These are phyloP conservation scores for Colletotrichum sp. DNA, from an alignment of 2,329 filamentous ascomycete genomes.

Conservation along the genomic window DNA sequence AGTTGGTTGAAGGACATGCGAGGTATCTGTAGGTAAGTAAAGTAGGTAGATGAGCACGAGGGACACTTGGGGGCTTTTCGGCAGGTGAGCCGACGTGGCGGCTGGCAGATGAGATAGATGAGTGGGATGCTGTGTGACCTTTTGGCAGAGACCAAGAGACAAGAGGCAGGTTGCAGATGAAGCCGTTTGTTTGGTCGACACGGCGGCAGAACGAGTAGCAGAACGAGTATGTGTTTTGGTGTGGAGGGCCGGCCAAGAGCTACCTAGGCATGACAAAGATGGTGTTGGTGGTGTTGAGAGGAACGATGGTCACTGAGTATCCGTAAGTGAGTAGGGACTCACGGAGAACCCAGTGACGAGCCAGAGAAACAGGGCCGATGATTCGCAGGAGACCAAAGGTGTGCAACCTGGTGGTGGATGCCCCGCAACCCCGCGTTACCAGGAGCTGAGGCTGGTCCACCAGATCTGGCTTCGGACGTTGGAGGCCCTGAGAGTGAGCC, in stretches of 20 bases:
- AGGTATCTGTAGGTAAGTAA: neutral
- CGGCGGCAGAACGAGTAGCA: neutral
- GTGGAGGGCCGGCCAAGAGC: neutral
- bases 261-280: neutral
- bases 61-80: neutral
- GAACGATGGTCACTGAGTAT: too few species aligned
- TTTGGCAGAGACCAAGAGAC: neutral
- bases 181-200: neutral
- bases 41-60: neutral
- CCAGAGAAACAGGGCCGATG: conserved; percentile 9
- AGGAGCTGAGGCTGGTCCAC: conserved; percentile 10
- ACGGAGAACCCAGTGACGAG: neutral
- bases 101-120: neutral
- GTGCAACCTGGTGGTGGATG: neutral
- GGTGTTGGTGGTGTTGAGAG: neutral
- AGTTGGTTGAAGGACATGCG: neutral
- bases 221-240: too few species aligned
- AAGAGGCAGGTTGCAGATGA: neutral
- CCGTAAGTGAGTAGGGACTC: neutral
- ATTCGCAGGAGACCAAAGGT: conserved; percentile 11
- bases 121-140: neutral
- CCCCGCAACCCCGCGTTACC: conserved; percentile 22
- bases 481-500: neutral
- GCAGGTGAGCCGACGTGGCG: conserved; percentile 1
- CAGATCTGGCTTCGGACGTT: conserved; percentile 5